Percentiles rank a stretch among this genome's conserved stretches.
Conservation (phyloP, 2,329 filamentous ascomycete species). For the Neofusicoccum ribis region DNA sequence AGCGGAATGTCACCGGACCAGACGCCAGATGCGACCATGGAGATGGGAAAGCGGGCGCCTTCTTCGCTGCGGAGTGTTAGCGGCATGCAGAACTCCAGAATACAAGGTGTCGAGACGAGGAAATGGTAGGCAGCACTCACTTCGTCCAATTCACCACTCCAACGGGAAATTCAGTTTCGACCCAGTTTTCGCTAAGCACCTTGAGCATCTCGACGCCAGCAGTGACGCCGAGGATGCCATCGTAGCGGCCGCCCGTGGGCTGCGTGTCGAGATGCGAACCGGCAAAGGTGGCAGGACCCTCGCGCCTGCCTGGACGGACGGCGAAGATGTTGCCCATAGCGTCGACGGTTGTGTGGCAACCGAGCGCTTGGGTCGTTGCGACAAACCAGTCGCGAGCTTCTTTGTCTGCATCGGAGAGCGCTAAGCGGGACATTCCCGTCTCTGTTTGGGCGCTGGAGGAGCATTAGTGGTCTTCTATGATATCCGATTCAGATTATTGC, state of each 20-base stretch:
- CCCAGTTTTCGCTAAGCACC: constrained; percentile 64
- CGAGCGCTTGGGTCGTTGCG: constrained; percentile 60
- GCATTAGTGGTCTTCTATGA: neutral
- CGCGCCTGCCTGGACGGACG: constrained; percentile 61
- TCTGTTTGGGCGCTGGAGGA: constrained; percentile 54
- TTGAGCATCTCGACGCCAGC: constrained; percentile 73
- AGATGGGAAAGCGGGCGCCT: constrained; percentile 75
- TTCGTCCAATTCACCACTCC: constrained; percentile 81
- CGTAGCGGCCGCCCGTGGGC: constrained; percentile 66
- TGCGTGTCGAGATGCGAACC: constrained; percentile 65
- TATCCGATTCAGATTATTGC: neutral
- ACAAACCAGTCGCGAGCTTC: constrained; percentile 75
- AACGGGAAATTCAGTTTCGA: constrained; percentile 69
- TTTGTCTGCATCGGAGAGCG: constrained; percentile 71
- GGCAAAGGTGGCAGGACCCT: constrained; percentile 65
- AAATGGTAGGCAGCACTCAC: constrained; percentile 34
- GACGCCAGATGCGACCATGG: constrained; percentile 73
- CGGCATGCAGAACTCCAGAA: too few species aligned
- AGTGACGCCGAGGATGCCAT: constrained; percentile 74
- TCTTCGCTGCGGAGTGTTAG: constrained; percentile 61
- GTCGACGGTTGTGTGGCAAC: constrained; percentile 69
- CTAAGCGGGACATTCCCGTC: constrained; percentile 74
- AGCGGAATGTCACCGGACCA: constrained; percentile 71
- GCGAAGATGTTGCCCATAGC: constrained; percentile 82
- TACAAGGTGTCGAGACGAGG: neutral